These are phyloP conservation scores for Leavenworthia alabamica DNA, from an alignment of 345 rosid genomes.

Conservation along the genomic window DNA sequence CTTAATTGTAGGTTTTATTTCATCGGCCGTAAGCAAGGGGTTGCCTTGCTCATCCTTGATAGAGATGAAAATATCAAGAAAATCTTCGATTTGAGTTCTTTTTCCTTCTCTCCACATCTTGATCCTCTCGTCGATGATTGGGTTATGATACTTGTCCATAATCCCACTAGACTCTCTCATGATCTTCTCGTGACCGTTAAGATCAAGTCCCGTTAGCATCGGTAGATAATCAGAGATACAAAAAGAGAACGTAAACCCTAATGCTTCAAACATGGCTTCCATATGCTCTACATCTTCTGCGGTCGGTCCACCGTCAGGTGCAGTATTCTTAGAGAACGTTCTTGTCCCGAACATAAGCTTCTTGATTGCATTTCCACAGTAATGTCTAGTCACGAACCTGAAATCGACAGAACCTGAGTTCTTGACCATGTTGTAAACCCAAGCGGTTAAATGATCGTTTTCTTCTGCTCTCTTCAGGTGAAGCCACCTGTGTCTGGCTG, in stretches of 20 bases:
- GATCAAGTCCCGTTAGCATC: conserved; percentile 31
- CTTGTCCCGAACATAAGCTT: conserved; percentile 34
- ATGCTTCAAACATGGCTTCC: conserved; percentile 36
- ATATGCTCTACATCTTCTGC: conserved; percentile 41
- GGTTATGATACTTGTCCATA: conserved; percentile 34
- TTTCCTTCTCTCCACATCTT: conserved; percentile 33
- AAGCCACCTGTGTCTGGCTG: conserved; percentile 35
- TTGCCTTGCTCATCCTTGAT: conserved; percentile 31
- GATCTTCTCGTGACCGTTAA: conserved; percentile 39
- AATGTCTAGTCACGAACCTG: conserved; percentile 28
- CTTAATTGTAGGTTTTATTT: conserved; percentile 36
- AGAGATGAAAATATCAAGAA: conserved; percentile 34
- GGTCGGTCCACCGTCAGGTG: conserved; percentile 35
- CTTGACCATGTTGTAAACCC: conserved; percentile 34
- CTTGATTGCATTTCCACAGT: conserved; percentile 37
- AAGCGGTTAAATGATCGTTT: conserved; percentile 33
- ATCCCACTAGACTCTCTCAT: conserved; percentile 25
- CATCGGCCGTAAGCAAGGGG: conserved; percentile 33
- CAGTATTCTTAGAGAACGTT: conserved; percentile 25
- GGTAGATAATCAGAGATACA: conserved; percentile 49
- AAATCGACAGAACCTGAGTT: conserved; percentile 27
- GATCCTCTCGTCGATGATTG: conserved; percentile 31
- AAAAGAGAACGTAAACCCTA: conserved; percentile 34
- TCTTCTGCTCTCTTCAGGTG: conserved; percentile 38
- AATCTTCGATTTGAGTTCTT: conserved; percentile 33